Conservation (phyloP, 257 asterid species). For the Vinca minor region DNA sequence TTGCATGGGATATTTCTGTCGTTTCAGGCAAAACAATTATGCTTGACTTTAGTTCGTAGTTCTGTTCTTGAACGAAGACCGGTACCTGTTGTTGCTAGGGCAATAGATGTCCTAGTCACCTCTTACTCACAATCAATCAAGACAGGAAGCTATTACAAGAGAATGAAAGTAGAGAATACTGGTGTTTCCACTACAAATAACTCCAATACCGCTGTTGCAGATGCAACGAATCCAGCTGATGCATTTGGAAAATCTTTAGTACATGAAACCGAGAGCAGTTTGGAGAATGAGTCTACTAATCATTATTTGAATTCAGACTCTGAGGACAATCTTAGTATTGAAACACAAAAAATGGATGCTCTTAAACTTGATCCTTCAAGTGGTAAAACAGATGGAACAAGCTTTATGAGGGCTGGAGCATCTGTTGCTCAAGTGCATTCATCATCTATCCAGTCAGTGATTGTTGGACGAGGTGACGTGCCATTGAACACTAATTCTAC, state of each 20-base stretch:
- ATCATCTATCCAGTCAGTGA: constrained; percentile 36
- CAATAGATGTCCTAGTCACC: constrained; percentile 45
- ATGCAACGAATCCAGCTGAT: constrained; percentile 27
- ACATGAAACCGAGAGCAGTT: constrained; percentile 28
- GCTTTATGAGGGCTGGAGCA: constrained; percentile 25
- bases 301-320: constrained; percentile 39
- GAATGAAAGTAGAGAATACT: constrained; percentile 39
- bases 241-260: constrained; percentile 34
- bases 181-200: constrained; percentile 35
- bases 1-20: neutral
- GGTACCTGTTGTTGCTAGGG: constrained; percentile 54
- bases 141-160: constrained; percentile 61
- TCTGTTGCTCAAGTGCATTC: constrained; percentile 33
- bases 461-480: constrained; percentile 27
- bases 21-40: constrained; percentile 80
- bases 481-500: constrained; percentile 43
- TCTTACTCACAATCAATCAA: constrained; percentile 53
- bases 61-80: constrained; percentile 82
- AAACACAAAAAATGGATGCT: constrained; percentile 17
- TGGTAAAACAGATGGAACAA: constrained; percentile 32
- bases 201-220: constrained; percentile 26
- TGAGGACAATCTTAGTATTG: constrained; percentile 34
- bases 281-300: constrained; percentile 28
- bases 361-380: constrained; percentile 28
- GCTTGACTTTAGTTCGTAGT: constrained; percentile 53